Evolutionary conservation across 371 early-diverging fungal species (phyloP).

Genomic region (Mortierella sp.): DNA sequence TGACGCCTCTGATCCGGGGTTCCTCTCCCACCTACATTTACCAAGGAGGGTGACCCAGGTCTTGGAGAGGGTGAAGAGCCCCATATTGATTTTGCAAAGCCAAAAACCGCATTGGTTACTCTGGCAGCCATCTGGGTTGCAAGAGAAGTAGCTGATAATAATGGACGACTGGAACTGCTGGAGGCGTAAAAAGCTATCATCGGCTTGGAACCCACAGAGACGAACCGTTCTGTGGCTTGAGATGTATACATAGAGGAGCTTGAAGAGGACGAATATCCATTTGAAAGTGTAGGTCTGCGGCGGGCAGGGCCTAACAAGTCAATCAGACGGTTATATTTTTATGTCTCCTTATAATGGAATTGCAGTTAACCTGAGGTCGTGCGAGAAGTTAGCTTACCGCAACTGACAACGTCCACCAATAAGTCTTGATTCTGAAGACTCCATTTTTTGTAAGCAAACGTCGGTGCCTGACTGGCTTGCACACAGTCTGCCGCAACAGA

Average conservation of each 20-base stretch:
- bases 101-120: conserved; percentile 70
- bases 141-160: conserved; percentile 71
- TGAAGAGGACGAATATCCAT: conserved; percentile 41
- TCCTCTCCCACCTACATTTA: conserved; percentile 19
- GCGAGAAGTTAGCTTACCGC: conserved; percentile 52
- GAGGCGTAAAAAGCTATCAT: conserved; percentile 73
- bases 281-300: conserved; percentile 41
- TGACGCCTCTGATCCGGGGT: conserved; percentile 38
- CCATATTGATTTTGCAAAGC: conserved; percentile 75
- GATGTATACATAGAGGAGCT: conserved; percentile 55
- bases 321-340: not conserved
- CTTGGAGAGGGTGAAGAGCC: conserved; percentile 38
- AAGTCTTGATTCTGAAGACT: conserved; percentile 66
- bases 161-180: conserved; percentile 62
- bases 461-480: conserved; percentile 67
- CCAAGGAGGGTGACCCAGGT: conserved; percentile 58
- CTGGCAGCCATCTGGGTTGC: conserved; percentile 69
- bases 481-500: not conserved
- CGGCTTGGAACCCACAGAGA: conserved; percentile 70
- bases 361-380: not conserved
- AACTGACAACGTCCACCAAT: conserved; percentile 64
- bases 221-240: conserved; percentile 67
- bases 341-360: not conserved
- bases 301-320: conserved; percentile 45
- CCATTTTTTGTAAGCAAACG: conserved; percentile 74